Conservation (phyloP, 257 asterid genomes). For the Phtheirospermum japonicum region DNA sequence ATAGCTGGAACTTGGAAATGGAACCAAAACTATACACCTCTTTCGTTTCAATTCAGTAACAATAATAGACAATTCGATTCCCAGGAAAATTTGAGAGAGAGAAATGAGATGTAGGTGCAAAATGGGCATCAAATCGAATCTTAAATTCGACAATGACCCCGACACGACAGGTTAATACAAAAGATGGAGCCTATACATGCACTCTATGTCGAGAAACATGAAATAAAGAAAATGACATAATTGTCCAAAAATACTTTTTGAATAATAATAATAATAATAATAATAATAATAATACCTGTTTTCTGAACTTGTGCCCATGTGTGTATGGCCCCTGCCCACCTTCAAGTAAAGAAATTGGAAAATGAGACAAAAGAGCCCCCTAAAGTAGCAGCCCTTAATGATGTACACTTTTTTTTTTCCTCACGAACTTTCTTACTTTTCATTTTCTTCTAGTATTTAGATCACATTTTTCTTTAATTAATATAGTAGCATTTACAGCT, state of each 20-base stretch:
- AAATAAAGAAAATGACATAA: constrained; percentile 11
- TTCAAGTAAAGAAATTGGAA: constrained; percentile 28
- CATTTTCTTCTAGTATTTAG: too few relatives aligned
- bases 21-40: too few relatives aligned
- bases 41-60: too few relatives aligned
- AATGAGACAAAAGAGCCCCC: constrained; percentile 35
- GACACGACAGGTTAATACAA: constrained; percentile 32
- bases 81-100: too few relatives aligned
- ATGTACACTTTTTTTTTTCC: constrained; percentile 26
- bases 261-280: neutral
- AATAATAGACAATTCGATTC: too few relatives aligned
- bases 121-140: constrained; percentile 1
- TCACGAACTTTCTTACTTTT: too few relatives aligned
- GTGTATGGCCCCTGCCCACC: constrained; percentile 31
- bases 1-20: too few relatives aligned
- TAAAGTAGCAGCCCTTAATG: constrained; percentile 29
- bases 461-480: too few relatives aligned
- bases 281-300: constrained; percentile 12
- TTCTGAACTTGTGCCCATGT: constrained; percentile 25
- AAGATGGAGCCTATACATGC: constrained; percentile 21
- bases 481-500: constrained; percentile 6
- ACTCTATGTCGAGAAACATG: constrained; percentile 13
- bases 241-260: neutral
- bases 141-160: constrained; percentile 22
- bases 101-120: neutral